Evolutionary conservation across 2,329 filamentous ascomycete species (phyloP), one percentile per base, ranked within the genome.

Genomic region (Bipolaris oryzae): DNA sequence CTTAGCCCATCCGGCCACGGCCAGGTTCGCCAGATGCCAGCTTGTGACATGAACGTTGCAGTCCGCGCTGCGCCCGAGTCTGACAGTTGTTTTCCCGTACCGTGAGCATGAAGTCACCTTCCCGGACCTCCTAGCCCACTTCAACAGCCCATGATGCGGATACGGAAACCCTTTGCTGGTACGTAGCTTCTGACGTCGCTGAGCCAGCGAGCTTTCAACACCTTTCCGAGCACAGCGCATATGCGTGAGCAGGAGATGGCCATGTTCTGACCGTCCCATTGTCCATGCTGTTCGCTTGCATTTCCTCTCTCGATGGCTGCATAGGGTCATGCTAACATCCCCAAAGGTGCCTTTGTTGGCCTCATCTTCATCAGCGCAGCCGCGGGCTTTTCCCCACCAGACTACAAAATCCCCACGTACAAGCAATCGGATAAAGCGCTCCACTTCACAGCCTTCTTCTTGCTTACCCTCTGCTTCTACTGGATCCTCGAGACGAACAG

Each of bases 401-500:
- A 75, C 57, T 74, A 78, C 74, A 74, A 80, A 73, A 74, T 82
- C 20, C 81, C 85, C 16, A 78, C 81, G 70, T 84, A 94, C 74
- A 92, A 96, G 57, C 79, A 82, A 58, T 80, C 77, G 81, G 93
- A 97, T 84, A 98, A 99, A 78, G 81, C 90, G 70, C 84, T 98
- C 25, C 95, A 98, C 78, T 84, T 90, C 68, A 60, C 92, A 56
- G 93, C 90, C 69, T 98, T 99, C 81, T 96, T 98, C 82, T 74
- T 91, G 64, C 84, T 99, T 50, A 96, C 94, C 15, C 78, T 90
- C 41, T 74, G 85, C 66, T 98, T 98, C 83, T 99, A 99, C 85
- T 99, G 95, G 92, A 90, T 97, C 73, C 79, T 97, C 68, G 95
- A 99, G 76, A 96, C 92, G 50, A 89, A 88, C 61, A 90, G 95